Percentiles rank a stretch among this genome's conserved stretches.
phyloP scores from a whole-genome alignment of 2,329 filamentous ascomycete genomes.

The Neofusicoccum laricinum region DNA sequence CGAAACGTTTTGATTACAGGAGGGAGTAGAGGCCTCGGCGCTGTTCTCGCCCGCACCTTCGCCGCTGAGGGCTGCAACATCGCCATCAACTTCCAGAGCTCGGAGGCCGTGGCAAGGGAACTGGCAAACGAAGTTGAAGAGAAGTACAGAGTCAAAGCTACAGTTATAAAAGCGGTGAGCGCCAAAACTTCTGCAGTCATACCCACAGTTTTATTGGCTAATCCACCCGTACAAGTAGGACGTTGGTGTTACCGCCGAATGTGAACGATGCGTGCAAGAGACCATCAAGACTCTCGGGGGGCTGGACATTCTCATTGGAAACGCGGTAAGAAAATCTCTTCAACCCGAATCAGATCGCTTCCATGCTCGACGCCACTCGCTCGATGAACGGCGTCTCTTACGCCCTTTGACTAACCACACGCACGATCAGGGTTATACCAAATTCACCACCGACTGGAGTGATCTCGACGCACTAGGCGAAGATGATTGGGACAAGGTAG shows the following conservation, averaged over 20 bases:
- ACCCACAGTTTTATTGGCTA: too few relatives aligned
- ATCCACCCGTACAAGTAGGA: constrained; percentile 44
- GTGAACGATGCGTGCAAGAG: constrained; percentile 57
- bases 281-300: constrained; percentile 61
- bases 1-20: constrained; percentile 65
- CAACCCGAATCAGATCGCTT: neutral
- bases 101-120: constrained; percentile 56
- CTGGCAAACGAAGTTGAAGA: constrained; percentile 56
- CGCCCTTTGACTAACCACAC: neutral
- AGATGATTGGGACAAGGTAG: constrained; percentile 62
- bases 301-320: constrained; percentile 75
- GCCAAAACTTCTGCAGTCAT: too few relatives aligned
- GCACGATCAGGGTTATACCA: constrained; percentile 56
- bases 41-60: constrained; percentile 64
- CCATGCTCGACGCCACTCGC: too few relatives aligned
- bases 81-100: constrained; percentile 70
- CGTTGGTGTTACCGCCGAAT: constrained; percentile 58
- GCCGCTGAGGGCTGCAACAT: constrained; percentile 66
- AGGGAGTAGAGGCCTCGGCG: constrained; percentile 69
- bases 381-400: too few relatives aligned
- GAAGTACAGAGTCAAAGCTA: constrained; percentile 51
- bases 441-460: constrained; percentile 52
- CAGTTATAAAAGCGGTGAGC: constrained; percentile 60
- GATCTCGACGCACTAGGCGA: constrained; percentile 59
- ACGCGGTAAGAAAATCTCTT: constrained; percentile 53